Base-by-base conservation (phyloP, 257 asterid species). In the Capsicum chinense region DNA sequence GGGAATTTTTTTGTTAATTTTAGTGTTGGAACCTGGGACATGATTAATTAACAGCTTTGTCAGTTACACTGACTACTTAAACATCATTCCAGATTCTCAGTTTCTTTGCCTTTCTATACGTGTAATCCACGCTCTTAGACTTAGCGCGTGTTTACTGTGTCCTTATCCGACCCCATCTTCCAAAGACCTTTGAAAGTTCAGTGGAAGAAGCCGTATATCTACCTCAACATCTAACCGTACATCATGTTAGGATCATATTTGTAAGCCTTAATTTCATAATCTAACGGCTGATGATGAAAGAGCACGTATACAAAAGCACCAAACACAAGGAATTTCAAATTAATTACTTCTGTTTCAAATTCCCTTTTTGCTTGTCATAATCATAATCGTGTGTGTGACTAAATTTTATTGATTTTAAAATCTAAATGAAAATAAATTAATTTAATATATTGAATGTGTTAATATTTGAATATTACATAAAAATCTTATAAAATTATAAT, bases 71-170 rank as follows among this genome's bases (percentile, higher is more conserved):
- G 12, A 26, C 12, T 14, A 71, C 85, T 64, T 69, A 57, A 73
- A 67, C 84, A 78, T 86, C 83, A 86, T 82, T 78, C 74, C 80
- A 85, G 85, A 84, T 88, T 88, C 89, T 83, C 37, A 60, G 84
- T 47, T 88, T 85, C 64, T 86, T 39, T 59, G 54, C 52, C 56
- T 56, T 37, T 9, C 5, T 4, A 12, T 73, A 68, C 81, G 52
- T 62, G n/a, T 42, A 1, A 7, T 64, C 6, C 87, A 86, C 86
- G 87, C 58, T 63, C 80, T 5, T 60, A 16, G n/a, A 8, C 3
- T 26, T 26, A 2, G 88, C 88, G 95, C 93, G 94, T 90, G 90
- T 39, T n/a, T 79, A 0, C 4, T 15, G 84, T 12, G 80, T 71
- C 86, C 44, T 17, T 56, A 35, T 79, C n/a, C 56, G 66, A 50